These are phyloP conservation scores for Fusarium zealandicum DNA, from an alignment of 2,329 filamentous ascomycete species.

Conservation along the genomic window DNA sequence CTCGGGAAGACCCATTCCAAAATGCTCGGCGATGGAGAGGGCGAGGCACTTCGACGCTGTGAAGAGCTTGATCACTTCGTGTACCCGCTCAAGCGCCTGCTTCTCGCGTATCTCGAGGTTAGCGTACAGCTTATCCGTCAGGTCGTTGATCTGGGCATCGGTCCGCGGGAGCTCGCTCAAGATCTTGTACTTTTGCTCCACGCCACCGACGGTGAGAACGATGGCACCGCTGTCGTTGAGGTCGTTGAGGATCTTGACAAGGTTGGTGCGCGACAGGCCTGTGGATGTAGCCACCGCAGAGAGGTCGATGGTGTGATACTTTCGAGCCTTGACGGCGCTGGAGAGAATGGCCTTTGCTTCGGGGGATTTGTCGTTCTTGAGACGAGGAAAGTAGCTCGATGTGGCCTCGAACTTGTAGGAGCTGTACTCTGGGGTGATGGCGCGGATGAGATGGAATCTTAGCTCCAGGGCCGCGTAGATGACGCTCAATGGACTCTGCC, in stretches of 20 bases:
- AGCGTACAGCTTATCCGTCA: conserved; percentile 57
- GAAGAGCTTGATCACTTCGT: conserved; percentile 60
- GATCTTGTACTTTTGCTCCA: conserved; percentile 63
- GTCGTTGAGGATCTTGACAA: conserved; percentile 62
- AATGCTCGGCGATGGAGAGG: conserved; percentile 60
- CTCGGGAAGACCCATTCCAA: conserved; percentile 60
- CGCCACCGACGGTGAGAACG: conserved; percentile 58
- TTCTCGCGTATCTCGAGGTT: conserved; percentile 61
- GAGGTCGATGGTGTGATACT: conserved; percentile 58
- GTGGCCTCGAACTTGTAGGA: conserved; percentile 59
- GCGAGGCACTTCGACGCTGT: conserved; percentile 62
- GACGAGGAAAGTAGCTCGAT: conserved; percentile 40
- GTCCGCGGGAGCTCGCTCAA: conserved; percentile 54
- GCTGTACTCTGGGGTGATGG: conserved; percentile 64
- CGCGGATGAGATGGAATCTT: conserved; percentile 62
- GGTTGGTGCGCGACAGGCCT: conserved; percentile 51
- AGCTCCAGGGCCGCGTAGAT: conserved; percentile 69
- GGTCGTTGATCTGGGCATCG: conserved; percentile 49
- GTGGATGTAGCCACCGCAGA: conserved; percentile 46
- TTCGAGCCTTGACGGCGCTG: conserved; percentile 50
- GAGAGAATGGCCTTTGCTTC: conserved; percentile 55
- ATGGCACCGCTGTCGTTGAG: conserved; percentile 59
- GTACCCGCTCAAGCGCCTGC: conserved; percentile 57
- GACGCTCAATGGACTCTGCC: conserved; percentile 55
- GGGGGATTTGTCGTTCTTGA: conserved; percentile 48